phyloP scores from a whole-genome alignment of 306 rosid species.

The Arachis stenosperma region DNA sequence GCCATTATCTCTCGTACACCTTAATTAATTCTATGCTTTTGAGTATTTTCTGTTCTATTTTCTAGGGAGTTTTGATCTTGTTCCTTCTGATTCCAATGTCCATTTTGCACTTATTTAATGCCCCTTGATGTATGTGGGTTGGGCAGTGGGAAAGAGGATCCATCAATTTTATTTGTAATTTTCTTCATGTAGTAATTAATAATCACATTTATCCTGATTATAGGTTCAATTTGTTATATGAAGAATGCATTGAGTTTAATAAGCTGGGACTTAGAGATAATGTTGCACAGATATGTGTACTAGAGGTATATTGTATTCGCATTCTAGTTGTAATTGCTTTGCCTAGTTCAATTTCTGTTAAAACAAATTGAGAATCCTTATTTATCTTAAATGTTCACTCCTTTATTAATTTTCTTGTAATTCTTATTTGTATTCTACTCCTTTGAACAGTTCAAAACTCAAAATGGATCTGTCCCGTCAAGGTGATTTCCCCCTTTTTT shows the following conservation, averaged over 20 bases:
- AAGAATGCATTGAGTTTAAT: constrained; percentile 82
- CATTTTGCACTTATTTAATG: constrained; percentile 20
- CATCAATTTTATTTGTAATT: constrained; percentile 7
- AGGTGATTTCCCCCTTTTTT: constrained; percentile 56
- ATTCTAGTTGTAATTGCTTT: constrained; percentile 19
- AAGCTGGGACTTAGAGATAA: constrained; percentile 94
- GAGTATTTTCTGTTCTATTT: constrained; percentile 3
- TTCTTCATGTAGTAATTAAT: constrained; percentile 15
- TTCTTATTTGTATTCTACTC: constrained; percentile 27
- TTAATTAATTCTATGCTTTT: constrained; percentile 7
- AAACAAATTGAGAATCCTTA: constrained; percentile 26
- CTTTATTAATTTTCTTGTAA: constrained; percentile 35
- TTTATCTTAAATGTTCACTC: constrained; percentile 14
- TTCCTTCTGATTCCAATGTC: constrained; percentile 10
- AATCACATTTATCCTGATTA: constrained; percentile 22
- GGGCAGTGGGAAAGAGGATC: not conserved
- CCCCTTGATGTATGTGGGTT: not conserved
- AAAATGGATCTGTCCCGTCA: constrained; percentile 48
- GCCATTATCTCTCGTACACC: constrained; percentile 14
- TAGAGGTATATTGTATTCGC: constrained; percentile 62
- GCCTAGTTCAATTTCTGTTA: constrained; percentile 25
- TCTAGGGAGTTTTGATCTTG: constrained; percentile 15
- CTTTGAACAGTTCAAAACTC: constrained; percentile 57
- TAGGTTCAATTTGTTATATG: constrained; percentile 83
- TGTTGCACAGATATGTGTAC: constrained; percentile 89